Base-by-base conservation (phyloP, 352 stramenopile genomes). In the Phytophthora fragariaefolia region DNA sequence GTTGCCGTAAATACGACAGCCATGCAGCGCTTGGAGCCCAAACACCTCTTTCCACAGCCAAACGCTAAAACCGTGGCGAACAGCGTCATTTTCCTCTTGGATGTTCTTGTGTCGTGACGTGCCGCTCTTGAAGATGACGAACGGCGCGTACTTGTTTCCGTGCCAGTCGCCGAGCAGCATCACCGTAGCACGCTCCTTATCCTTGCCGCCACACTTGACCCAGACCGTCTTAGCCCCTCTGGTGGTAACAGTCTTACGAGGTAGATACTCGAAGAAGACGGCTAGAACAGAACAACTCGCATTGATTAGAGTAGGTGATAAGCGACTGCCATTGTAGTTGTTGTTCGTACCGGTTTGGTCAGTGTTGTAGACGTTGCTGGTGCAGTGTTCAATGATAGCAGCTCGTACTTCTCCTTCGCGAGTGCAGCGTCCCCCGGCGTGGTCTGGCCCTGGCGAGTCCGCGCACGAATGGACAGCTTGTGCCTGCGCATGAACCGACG, bases 41-140 rank as follows among this genome's bases (percentile, higher is more conserved):
- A 68, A 42, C 42, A 71, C 22, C 46, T 61, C 6, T 38, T 13
- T 59, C 62, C 5, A 63, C 56, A 45, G 42, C 52, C 22, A 32
- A 58, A 32, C 32, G 23, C 56, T 18, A 27, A 63, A 55, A 6
- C 45, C 45, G 28, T 63, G 12, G 9, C 45, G 22, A 10, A 51
- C 3, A 38, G 26, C 27, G 26, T 53, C 26, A 12, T 38, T 53
- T 17, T 53, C 10, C 8, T 24, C 17, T 20, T 38, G 46, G 10
- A 53, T 13, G 30, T 53, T 26, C 9, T 55, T 7, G 9, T 2
- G 48, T 27, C 17, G 15, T 18, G 27, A 43, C 3, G 15, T 27
- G 1, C 48, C 24, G 15, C 36, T 49, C 15, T 58, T 50, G 23
- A 58, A 58, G 6, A 50, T 36, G n/a, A 58, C 7, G 24, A 49